Evolutionary conservation across 768 basidiomycete species (phyloP).

Genomic region (Russula vinacea): DNA sequence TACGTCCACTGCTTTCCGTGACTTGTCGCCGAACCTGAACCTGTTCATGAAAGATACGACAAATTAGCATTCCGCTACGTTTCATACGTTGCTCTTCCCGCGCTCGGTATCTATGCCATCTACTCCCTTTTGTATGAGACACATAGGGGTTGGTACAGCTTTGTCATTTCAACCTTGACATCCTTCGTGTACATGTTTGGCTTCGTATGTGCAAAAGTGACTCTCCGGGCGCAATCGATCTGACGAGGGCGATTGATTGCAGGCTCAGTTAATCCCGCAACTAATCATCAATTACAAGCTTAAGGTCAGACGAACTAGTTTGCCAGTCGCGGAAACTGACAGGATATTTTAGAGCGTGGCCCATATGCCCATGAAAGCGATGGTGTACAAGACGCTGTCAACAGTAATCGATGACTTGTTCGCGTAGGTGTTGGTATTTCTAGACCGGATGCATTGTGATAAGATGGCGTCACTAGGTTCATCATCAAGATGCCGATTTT

Average conservation of each 20-base stretch:
- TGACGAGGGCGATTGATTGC: conserved; percentile 27
- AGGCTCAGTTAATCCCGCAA: conserved; percentile 85
- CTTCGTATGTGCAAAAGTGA: conserved; percentile 64
- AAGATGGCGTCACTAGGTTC: conserved; percentile 49
- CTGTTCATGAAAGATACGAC: conserved; percentile 60
- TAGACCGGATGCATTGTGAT: conserved; percentile 19
- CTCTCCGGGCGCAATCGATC: conserved; percentile 27
- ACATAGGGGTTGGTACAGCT: conserved; percentile 95
- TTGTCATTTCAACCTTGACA: conserved; percentile 87
- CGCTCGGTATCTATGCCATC: conserved; percentile 69
- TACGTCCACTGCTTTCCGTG: conserved; percentile 41
- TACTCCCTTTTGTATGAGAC: conserved; percentile 81
- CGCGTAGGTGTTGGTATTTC: conserved; percentile 51
- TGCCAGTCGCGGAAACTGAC: conserved; percentile 12
- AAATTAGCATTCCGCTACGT: conserved; percentile 93
- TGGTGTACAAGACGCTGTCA: conserved; percentile 92
- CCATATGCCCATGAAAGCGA: conserved; percentile 98
- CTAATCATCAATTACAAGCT: conserved; percentile 97
- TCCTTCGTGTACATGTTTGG: conserved; percentile 97
- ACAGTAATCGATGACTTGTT: conserved; percentile 92
- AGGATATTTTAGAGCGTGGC: conserved; percentile 68
- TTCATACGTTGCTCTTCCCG: conserved; percentile 81
- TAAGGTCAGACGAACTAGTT: conserved; percentile 52
- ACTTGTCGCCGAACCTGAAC: conserved; percentile 12
- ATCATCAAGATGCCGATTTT: conserved; percentile 96